Evolutionary conservation across 2,329 filamentous ascomycete genomes (phyloP).

Genomic region (Clarireedia paspali): DNA sequence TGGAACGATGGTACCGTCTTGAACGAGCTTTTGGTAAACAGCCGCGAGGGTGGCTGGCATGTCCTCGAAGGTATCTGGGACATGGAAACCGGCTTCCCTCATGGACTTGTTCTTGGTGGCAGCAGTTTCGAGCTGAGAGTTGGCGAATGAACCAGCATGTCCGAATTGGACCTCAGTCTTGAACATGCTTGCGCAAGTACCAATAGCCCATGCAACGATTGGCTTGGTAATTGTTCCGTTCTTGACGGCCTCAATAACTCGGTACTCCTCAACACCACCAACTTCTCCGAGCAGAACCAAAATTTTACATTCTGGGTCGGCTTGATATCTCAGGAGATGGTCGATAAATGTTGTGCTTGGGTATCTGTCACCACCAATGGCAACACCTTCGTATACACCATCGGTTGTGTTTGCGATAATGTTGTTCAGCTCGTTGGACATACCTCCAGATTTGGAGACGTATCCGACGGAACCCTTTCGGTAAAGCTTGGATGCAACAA

Average conservation of each 20-base stretch:
- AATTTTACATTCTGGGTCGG: slow-evolving; percentile 96
- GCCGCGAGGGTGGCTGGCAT: slow-evolving; percentile 68
- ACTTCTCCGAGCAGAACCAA: slow-evolving; percentile 94
- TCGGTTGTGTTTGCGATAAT: slow-evolving; percentile 95
- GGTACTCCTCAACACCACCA: slow-evolving; percentile 99
- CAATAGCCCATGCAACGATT: slow-evolving; percentile 98
- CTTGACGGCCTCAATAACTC: slow-evolving; percentile 97
- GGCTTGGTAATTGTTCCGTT: slow-evolving; percentile 93
- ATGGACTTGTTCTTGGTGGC: slow-evolving; percentile 95
- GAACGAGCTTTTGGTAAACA: slow-evolving; percentile 85
- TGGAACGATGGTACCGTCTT: slow-evolving; percentile 76
- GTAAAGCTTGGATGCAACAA: slow-evolving; percentile 99
- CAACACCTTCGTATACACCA: slow-evolving; percentile 97
- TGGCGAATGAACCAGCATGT: slow-evolving; percentile 96
- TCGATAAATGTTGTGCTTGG: slow-evolving; percentile 99
- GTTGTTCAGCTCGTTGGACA: slow-evolving; percentile 99
- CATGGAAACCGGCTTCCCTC: slow-evolving; percentile 88
- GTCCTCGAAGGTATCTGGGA: slow-evolving; percentile 95
- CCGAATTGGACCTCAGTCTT: slow-evolving; percentile 99
- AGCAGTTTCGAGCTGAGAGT: slow-evolving; percentile 97
- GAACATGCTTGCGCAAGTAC: slow-evolving; percentile 99
- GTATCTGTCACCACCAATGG: slow-evolving; percentile 98
- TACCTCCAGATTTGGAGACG: slow-evolving; percentile 99
- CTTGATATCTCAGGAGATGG: slow-evolving; percentile 92
- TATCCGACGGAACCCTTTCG: slow-evolving; percentile 98